phyloP scores from a whole-genome alignment of 345 rosid genomes.

The Erysimum cheiranthoides region DNA sequence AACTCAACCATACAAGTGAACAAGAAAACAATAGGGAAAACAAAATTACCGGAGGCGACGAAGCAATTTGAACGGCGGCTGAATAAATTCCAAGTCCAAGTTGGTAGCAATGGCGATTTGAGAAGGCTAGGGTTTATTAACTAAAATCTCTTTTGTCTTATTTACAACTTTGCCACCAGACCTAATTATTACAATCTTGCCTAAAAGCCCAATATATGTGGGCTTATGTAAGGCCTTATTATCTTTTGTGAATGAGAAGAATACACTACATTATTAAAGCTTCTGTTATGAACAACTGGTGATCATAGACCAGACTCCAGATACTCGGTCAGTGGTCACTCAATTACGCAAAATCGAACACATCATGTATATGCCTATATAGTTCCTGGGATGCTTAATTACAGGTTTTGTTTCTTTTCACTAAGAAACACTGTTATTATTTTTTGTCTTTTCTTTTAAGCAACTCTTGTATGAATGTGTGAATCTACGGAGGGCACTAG shows the following conservation, averaged over 20 bases:
- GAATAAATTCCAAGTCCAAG: background rate
- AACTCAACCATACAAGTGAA: background rate
- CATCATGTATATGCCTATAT: background rate
- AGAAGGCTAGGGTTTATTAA: conserved; percentile 41
- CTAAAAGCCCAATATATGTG: conserved; percentile 10
- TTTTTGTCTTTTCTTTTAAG: no score
- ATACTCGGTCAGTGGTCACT: background rate
- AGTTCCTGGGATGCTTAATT: background rate
- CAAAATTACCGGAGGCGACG: conserved; percentile 26
- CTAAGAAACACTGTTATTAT: no score
- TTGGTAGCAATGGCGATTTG: background rate
- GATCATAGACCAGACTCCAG: no score
- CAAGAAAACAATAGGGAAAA: background rate
- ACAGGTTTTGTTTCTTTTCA: background rate
- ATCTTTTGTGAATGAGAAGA: no score
- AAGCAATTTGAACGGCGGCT: conserved; percentile 28
- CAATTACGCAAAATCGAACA: background rate
- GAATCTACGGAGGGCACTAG: no score
- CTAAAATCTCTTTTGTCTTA: background rate
- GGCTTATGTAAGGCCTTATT: conserved; percentile 27
- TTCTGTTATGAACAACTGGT: no score
- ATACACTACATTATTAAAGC: no score
- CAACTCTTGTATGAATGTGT: no score
- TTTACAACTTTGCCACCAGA: conserved; percentile 28
- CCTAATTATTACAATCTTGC: background rate